Percentiles rank a stretch among this genome's conserved stretches.
These are phyloP conservation scores for Echeveria elegans DNA, from an alignment of 164 flowering plant genomes.

Conservation along the genomic window DNA sequence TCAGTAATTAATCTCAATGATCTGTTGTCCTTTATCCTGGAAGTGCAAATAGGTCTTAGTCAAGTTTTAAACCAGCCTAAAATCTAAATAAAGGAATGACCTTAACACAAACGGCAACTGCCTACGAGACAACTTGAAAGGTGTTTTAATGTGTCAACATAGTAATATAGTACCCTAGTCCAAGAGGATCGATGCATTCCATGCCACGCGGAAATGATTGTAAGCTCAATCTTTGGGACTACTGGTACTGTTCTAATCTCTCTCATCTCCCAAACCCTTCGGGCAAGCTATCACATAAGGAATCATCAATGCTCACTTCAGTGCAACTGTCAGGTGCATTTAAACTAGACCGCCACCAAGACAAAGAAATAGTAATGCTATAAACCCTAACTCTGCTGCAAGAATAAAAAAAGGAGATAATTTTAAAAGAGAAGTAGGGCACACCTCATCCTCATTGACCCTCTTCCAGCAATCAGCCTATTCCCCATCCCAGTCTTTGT, in stretches of 20 bases:
- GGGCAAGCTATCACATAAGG: constrained; percentile 55
- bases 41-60: constrained; percentile 11
- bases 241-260: constrained; percentile 70
- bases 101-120: background rate
- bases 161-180: constrained; percentile 55
- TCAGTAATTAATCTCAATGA: constrained; percentile 77
- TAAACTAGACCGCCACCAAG: too few relatives aligned
- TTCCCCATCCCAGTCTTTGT: constrained; percentile 64
- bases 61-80: constrained; percentile 1
- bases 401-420: background rate
- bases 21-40: constrained; percentile 82
- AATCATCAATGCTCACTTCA: too few relatives aligned
- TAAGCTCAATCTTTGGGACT: constrained; percentile 45
- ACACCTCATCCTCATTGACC: constrained; percentile 88
- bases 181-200: constrained; percentile 97
- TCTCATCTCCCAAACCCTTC: constrained; percentile 94
- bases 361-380: too few relatives aligned
- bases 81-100: background rate
- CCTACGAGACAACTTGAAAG: too few relatives aligned
- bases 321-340: background rate
- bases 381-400: too few relatives aligned
- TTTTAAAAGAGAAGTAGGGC: too few relatives aligned
- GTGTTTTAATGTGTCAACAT: background rate
- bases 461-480: constrained; percentile 87
- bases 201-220: constrained; percentile 89